Conservation (phyloP, 139 green algal species). For the Tetradesmus lagerheimii region DNA sequence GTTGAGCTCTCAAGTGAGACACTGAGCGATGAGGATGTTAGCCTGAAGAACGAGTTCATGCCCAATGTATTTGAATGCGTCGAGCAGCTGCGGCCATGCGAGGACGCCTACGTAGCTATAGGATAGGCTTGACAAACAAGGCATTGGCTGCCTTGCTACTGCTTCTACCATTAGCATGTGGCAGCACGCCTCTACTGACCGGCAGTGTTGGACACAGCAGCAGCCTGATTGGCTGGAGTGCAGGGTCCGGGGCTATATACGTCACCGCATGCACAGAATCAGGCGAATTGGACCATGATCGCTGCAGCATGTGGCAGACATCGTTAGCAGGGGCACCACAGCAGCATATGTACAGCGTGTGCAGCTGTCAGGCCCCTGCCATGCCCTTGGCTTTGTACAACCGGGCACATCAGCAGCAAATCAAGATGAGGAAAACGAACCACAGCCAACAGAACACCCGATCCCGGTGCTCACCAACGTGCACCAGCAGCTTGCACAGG, state of each 20-base stretch:
- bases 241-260: neutral
- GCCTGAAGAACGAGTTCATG: neutral
- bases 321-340: neutral
- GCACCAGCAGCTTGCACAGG: neutral
- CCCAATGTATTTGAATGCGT: neutral
- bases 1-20: no score
- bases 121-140: neutral
- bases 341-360: neutral
- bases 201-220: neutral
- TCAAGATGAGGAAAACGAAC: neutral
- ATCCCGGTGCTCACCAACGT: neutral
- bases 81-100: neutral
- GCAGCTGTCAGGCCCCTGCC: neutral
- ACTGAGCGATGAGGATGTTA: neutral
- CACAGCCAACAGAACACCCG: neutral
- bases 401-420: neutral
- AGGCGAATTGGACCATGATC: neutral
- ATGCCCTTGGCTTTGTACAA: neutral
- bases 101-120: neutral
- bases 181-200: neutral
- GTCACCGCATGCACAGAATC: neutral
- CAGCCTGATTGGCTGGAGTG: neutral
- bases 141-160: neutral
- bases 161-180: neutral
- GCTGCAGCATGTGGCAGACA: neutral